Conservation (phyloP, 2,329 filamentous ascomycete species). For the Colletotrichum ledebouriae region DNA sequence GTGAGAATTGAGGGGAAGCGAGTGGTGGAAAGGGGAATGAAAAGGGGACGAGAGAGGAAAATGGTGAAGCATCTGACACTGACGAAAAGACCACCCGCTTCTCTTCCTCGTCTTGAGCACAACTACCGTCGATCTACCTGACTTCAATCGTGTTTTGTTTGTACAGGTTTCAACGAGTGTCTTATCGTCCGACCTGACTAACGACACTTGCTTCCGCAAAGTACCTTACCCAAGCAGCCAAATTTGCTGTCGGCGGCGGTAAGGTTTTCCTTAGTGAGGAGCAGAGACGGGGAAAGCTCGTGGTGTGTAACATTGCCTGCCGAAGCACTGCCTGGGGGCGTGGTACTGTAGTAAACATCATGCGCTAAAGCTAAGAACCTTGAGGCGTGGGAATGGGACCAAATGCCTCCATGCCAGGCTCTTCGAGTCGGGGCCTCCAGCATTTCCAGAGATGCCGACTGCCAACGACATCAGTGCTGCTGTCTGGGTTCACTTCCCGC, state of each 20-base stretch:
- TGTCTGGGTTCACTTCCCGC: slow-evolving; percentile 3
- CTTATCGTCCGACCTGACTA: slow-evolving; percentile 22
- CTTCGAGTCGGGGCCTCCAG: slow-evolving; percentile 6
- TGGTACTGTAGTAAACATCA: slow-evolving; percentile 12
- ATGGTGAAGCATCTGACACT: not conserved
- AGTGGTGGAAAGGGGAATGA: slow-evolving; percentile 40
- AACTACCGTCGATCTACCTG: slow-evolving; percentile 25
- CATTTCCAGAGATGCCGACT: not conserved
- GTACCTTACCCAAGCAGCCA: slow-evolving; percentile 5
- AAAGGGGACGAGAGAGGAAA: slow-evolving; percentile 26
- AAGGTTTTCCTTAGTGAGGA: slow-evolving; percentile 27
- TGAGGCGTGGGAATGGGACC: slow-evolving; percentile 38
- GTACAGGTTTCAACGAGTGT: slow-evolving; percentile 34
- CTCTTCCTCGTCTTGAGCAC: slow-evolving; percentile 9
- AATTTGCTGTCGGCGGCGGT: slow-evolving; percentile 1
- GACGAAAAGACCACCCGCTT: not conserved
- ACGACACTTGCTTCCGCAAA: not conserved
- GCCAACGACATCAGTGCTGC: slow-evolving; percentile 11
- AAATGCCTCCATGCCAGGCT: slow-evolving; percentile 8
- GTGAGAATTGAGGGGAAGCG: slow-evolving; percentile 20
- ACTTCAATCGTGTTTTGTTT: slow-evolving; percentile 35
- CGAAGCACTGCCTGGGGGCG: slow-evolving; percentile 24
- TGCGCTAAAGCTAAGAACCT: slow-evolving; percentile 30
- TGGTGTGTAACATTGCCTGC: slow-evolving; percentile 23
- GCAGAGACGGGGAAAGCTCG: slow-evolving; percentile 34